Percentiles rank a stretch among this genome's conserved stretches.
Conservation (phyloP, 495 filamentous ascomycete genomes). For the Talaromyces stipitatus region DNA sequence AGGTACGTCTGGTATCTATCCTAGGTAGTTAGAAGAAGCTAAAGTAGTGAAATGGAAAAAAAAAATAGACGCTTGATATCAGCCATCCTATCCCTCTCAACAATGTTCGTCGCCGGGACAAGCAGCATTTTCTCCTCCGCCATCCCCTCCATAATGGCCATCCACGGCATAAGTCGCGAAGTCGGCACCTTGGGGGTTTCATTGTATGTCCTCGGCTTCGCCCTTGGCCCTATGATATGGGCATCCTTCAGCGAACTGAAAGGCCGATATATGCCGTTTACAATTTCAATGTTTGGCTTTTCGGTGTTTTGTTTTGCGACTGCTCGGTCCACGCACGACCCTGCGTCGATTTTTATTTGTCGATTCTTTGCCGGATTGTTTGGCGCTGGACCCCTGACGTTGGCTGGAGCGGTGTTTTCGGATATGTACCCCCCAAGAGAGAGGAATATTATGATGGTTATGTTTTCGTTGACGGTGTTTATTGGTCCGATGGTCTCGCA, state of each 20-base stretch:
- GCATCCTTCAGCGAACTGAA: conserved; percentile 15
- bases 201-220: conserved; percentile 17
- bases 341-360: conserved; percentile 35
- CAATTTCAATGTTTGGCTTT: conserved; percentile 27
- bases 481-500: conserved; percentile 33
- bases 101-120: conserved; percentile 12
- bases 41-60: not conserved
- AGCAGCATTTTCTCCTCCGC: conserved; percentile 16
- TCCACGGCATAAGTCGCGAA: conserved; percentile 11
- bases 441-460: conserved; percentile 29
- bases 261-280: conserved; percentile 11
- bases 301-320: conserved; percentile 43
- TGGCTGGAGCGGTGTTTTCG: conserved; percentile 30
- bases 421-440: conserved; percentile 33
- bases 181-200: conserved; percentile 14
- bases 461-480: conserved; percentile 34
- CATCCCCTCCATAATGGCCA: conserved; percentile 9
- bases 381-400: conserved; percentile 29
- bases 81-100: conserved; percentile 11
- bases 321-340: conserved; percentile 38
- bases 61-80: conserved; percentile 1
- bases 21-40: not conserved
- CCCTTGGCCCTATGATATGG: conserved; percentile 13
- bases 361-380: conserved; percentile 37
- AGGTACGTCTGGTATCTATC: conserved; percentile 1